Conservation (phyloP, 2,329 filamentous ascomycete species). For the Juglanconis juglandina region DNA sequence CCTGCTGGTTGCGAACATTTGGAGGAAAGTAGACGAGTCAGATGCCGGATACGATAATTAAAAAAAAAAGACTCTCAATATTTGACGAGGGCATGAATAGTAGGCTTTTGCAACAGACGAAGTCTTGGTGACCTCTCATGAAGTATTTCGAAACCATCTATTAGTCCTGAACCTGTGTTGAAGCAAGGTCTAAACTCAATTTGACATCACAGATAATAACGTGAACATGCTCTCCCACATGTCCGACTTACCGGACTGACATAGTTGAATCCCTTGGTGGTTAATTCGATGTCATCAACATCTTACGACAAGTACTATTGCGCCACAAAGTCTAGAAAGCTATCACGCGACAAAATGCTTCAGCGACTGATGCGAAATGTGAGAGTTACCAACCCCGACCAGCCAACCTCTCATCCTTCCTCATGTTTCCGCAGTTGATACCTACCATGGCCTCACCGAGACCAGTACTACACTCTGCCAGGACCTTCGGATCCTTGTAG, state of each 20-base stretch:
- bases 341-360: neutral
- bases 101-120: neutral
- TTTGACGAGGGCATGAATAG: too few species aligned
- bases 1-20: conserved; percentile 16
- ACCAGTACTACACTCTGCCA: conserved; percentile 83
- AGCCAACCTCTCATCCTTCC: conserved; percentile 76
- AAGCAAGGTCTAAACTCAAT: neutral
- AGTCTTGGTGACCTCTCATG: neutral
- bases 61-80: too few species aligned
- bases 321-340: neutral
- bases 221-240: neutral
- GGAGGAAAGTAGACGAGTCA: neutral
- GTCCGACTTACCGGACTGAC: neutral
- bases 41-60: too few species aligned
- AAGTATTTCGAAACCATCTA: too few species aligned
- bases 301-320: neutral
- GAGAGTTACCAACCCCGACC: conserved; percentile 72
- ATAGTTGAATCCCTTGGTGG: neutral
- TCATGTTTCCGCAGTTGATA: conserved; percentile 79
- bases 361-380: neutral
- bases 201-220: neutral
- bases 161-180: too few species aligned
- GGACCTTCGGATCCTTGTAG: conserved; percentile 77
- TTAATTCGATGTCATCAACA: neutral
- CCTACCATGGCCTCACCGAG: conserved; percentile 98